Conservation (phyloP, 2,329 filamentous ascomycete genomes). For the Lachnellula willkommii region DNA sequence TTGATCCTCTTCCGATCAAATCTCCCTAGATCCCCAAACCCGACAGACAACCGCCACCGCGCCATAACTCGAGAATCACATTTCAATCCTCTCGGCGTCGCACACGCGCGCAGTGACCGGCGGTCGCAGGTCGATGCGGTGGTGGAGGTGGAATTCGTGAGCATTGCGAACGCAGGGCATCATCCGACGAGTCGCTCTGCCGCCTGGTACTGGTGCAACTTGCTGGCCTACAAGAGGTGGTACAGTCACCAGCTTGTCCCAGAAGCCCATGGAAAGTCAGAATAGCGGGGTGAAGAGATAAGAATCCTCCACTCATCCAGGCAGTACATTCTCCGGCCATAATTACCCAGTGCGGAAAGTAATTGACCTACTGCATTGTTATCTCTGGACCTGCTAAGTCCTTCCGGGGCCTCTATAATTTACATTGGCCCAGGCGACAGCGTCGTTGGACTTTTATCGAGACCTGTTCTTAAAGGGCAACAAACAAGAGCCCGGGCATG, state of each 20-base stretch:
- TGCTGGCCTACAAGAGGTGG: slow-evolving; percentile 1
- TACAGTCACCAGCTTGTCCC: not conserved
- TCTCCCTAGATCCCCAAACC: not conserved
- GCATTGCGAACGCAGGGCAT: slow-evolving; percentile 13
- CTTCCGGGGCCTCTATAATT: too few species aligned
- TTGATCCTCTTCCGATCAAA: not conserved
- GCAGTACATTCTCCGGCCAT: too few species aligned
- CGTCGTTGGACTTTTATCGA: not conserved
- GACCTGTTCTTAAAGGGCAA: not conserved
- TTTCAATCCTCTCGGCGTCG: slow-evolving; percentile 34
- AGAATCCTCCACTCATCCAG: not conserved
- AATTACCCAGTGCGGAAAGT: too few species aligned
- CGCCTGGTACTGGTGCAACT: slow-evolving; percentile 8
- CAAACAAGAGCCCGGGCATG: slow-evolving; percentile 44
- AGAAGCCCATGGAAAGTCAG: slow-evolving; percentile 2
- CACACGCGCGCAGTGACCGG: slow-evolving; percentile 18
- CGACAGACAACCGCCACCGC: not conserved
- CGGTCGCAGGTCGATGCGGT: slow-evolving; percentile 29
- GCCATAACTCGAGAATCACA: slow-evolving; percentile 20
- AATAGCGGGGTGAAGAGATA: not conserved
- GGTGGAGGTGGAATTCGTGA: slow-evolving; percentile 25
- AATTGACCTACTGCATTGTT: too few species aligned
- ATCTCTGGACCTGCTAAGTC: too few species aligned
- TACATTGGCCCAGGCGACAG: not conserved
- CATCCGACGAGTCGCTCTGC: slow-evolving; percentile 10